Base-by-base conservation (phyloP, 2,329 filamentous ascomycete genomes). In the Shiraia sp. region DNA sequence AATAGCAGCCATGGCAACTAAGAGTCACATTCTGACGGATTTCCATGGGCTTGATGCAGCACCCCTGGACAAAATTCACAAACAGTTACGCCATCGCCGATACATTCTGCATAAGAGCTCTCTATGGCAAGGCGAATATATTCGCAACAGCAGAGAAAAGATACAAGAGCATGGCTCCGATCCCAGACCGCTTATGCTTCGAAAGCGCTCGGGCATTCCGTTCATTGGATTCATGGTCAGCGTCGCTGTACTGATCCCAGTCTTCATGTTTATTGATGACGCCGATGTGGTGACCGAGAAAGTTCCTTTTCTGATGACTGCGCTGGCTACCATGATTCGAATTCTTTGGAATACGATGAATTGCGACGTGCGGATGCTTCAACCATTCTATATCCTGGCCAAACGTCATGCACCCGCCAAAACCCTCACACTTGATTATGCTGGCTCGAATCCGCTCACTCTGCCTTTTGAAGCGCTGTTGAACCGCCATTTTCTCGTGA, bases 1-100 rank as follows among this genome's bases (percentile, higher is more conserved):
- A 2, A 75, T 89, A 26, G 86, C 86, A 5, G 82, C 85, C 41
- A 88, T 90, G 85, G 86, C 86, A 8, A 86, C 87, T 2, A 80
- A 81, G 47, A 83, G 79, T 49, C 86, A 89, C 52, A 87, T 89
- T 61, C 71, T 89, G 49, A 83, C 82, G 68, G 86, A 90, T 59
- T 89, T 90, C 59, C 82, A 82, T 49, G 83, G 83, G 42, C 80
- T 87, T 69, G 86, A 90, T 59, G 80, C 81, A 1, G 84, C 81
- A 6, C 81, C 77, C 4, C 81, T 85, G 39, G 73, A 81, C 34
- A 79, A 83, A 37, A 88, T 90, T 29, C 86, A 89, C 61, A 74
- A 81, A 35, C 79, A 78, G 53, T 74, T 90, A n/a, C 83, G 82
- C 47, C 69, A 80, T 19, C 79, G 81, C 45, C 80, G 85, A 26